Conservation (phyloP, 2,329 filamentous ascomycete genomes). For the Fusarium cicatricum region DNA sequence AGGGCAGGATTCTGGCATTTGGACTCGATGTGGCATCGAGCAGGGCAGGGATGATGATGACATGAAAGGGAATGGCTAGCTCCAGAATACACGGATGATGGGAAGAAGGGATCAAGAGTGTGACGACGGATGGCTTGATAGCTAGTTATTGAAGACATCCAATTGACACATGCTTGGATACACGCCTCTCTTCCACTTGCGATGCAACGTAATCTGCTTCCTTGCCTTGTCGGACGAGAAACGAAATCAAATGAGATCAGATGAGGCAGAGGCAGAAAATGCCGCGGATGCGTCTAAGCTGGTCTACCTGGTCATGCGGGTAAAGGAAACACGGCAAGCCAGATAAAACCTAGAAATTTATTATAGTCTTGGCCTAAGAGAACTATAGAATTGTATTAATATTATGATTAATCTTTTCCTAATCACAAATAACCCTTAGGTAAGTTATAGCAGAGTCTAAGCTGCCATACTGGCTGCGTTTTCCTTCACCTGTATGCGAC, state of each 20-base stretch:
- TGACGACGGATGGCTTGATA: constrained; percentile 1
- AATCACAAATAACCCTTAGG: too few species aligned
- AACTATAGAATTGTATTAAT: too few species aligned
- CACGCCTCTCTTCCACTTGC: neutral
- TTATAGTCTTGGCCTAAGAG: too few species aligned
- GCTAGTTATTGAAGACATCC: too few species aligned
- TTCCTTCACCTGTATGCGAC: too few species aligned
- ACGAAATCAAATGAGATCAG: constrained; percentile 6
- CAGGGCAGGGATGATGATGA: constrained; percentile 19
- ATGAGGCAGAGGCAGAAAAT: neutral
- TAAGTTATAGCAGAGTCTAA: too few species aligned
- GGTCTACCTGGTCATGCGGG: too few species aligned
- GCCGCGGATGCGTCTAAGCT: neutral
- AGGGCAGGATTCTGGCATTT: constrained; percentile 32
- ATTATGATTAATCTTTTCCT: too few species aligned
- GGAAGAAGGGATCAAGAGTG: too few species aligned
- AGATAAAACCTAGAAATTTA: too few species aligned
- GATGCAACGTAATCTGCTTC: constrained; percentile 1
- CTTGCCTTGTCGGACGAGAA: neutral
- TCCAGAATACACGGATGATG: constrained; percentile 19
- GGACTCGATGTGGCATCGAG: constrained; percentile 19
- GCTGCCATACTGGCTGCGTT: too few species aligned
- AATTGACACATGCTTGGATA: neutral
- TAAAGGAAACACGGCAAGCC: too few species aligned
- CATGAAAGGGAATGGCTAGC: constrained; percentile 38